Percentiles rank a stretch among this genome's conserved stretches.
These are phyloP conservation scores for Stephania cephalantha DNA, from an alignment of 164 flowering plant genomes.

Conservation along the genomic window DNA sequence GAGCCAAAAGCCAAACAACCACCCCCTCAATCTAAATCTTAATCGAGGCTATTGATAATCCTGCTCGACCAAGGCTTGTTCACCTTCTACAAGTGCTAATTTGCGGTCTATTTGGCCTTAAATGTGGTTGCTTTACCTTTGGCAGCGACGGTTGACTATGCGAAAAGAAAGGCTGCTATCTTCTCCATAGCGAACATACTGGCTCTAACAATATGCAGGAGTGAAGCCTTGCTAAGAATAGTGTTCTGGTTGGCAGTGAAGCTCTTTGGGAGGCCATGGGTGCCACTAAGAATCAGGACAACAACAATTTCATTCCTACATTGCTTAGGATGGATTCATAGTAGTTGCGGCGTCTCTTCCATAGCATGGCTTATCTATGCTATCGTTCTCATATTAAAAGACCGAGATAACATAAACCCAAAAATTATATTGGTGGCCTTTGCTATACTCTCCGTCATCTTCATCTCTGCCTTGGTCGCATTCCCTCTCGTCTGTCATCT, in stretches of 20 bases:
- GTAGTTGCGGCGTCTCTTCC: conserved; percentile 56
- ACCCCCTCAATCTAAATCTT: background rate
- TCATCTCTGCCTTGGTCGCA: conserved; percentile 40
- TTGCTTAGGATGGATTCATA: conserved; percentile 53
- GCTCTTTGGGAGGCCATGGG: conserved; percentile 35
- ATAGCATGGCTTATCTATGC: conserved; percentile 53
- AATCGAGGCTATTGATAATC: conserved; percentile 42
- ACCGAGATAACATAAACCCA: conserved; percentile 28
- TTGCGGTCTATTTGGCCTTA: conserved; percentile 23
- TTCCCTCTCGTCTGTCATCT: conserved; percentile 62
- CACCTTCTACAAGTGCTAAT: conserved; percentile 57
- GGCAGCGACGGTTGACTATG: conserved; percentile 43
- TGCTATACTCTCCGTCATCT: conserved; percentile 36
- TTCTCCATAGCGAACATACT: conserved; percentile 48
- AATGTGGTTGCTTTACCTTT: conserved; percentile 32
- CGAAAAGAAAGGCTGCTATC: conserved; percentile 27
- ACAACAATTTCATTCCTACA: conserved; percentile 46
- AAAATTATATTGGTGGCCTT: conserved; percentile 36
- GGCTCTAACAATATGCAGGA: conserved; percentile 40
- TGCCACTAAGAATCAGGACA: conserved; percentile 44
- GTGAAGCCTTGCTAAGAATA: conserved; percentile 36
- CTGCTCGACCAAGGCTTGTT: conserved; percentile 57
- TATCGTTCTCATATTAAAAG: conserved; percentile 29
- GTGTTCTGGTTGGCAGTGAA: conserved; percentile 50
- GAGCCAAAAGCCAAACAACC: conserved; percentile 8